Conservation (phyloP, 805 yeast species). For the Ogataea zsoltii region DNA sequence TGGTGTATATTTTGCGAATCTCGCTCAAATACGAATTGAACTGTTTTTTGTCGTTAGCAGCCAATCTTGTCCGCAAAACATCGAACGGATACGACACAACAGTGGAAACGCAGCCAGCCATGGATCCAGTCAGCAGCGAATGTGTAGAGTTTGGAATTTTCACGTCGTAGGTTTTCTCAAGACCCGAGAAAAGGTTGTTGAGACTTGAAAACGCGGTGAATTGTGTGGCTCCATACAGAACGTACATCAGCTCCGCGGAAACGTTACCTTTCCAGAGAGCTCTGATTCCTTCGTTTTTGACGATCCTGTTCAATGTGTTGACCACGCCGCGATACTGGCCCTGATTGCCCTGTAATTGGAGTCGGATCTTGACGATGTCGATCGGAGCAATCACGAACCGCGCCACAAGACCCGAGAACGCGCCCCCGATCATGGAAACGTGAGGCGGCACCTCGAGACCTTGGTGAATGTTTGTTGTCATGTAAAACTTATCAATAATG, state of each 20-base stretch:
- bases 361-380: conserved; percentile 74
- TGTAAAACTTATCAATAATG: neutral
- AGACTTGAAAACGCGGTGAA: conserved; percentile 68
- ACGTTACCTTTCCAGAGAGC: conserved; percentile 97
- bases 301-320: conserved; percentile 43
- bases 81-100: conserved; percentile 84
- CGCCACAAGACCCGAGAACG: conserved; percentile 63
- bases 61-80: conserved; percentile 81
- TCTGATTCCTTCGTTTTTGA: conserved; percentile 53
- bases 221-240: conserved; percentile 82
- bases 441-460: conserved; percentile 53
- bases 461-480: conserved; percentile 27
- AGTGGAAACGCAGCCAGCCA: conserved; percentile 78
- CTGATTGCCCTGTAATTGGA: conserved; percentile 54
- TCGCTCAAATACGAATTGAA: conserved; percentile 38
- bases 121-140: conserved; percentile 63
- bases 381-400: conserved; percentile 65
- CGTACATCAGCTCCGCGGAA: conserved; percentile 86
- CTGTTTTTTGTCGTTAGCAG: conserved; percentile 51
- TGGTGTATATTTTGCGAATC: conserved; percentile 33
- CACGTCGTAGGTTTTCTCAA: conserved; percentile 26
- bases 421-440: conserved; percentile 68
- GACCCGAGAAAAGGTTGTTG: conserved; percentile 43
- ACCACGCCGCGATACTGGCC: conserved; percentile 37
- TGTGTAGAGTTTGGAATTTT: conserved; percentile 40